Conservation (phyloP, 2,329 filamentous ascomycete genomes). For the Gaeumannomyces sp. region DNA sequence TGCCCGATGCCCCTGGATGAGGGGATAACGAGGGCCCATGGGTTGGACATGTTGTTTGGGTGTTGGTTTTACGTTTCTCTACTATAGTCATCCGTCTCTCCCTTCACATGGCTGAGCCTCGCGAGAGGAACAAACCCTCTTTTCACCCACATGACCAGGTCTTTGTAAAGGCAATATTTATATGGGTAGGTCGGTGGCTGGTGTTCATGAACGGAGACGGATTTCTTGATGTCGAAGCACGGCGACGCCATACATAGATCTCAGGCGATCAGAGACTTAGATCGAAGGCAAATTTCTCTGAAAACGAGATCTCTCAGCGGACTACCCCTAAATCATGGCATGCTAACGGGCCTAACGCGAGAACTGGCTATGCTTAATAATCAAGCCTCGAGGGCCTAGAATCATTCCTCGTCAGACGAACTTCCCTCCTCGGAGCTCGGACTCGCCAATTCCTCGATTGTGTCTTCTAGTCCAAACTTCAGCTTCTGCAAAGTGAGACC, state of each 20-base stretch:
- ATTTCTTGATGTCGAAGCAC: background rate
- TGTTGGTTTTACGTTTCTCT: background rate
- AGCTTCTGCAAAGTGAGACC: background rate
- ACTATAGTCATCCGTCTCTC: no score
- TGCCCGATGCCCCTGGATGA: conserved; percentile 43
- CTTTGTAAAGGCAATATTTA: no score
- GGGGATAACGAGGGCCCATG: conserved; percentile 44
- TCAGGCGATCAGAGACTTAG: background rate
- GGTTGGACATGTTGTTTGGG: conserved; percentile 33
- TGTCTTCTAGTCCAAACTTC: background rate
- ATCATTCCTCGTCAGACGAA: background rate
- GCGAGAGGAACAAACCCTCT: no score
- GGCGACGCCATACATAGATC: background rate
- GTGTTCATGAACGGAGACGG: no score
- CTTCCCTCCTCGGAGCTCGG: background rate
- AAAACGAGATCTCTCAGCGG: no score
- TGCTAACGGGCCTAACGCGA: background rate
- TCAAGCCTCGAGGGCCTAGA: no score
- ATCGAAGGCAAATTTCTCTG: no score
- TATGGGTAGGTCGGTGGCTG: no score
- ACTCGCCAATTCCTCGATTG: no score
- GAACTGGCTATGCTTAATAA: background rate
- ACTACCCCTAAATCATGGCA: background rate
- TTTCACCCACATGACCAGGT: no score
- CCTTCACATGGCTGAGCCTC: no score